A percentile compares a stretch with the other conserved stretches of the same genome.
These are phyloP conservation scores for Hyparrhenia diplandra DNA, from an alignment of 176 grass and related monocot species.

Conservation along the genomic window DNA sequence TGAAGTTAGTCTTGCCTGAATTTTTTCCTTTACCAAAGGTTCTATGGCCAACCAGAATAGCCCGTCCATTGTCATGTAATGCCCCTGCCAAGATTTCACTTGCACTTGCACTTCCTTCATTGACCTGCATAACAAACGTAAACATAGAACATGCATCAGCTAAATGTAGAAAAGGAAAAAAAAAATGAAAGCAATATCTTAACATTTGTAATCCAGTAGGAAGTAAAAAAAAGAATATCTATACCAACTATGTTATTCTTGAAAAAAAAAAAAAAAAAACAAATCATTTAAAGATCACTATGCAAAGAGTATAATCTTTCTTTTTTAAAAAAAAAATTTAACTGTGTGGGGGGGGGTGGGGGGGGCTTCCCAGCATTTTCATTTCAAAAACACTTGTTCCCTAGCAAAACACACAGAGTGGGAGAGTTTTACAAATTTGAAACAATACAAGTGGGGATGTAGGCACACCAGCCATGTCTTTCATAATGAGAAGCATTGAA, in stretches of 20 bases:
- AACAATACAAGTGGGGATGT: too few species aligned
- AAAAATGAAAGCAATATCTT: not conserved
- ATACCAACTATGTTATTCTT: not conserved
- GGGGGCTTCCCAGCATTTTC: too few species aligned
- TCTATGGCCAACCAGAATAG: slow-evolving; percentile 78
- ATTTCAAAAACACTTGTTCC: too few species aligned
- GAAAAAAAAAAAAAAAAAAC: not conserved
- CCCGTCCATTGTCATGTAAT: slow-evolving; percentile 90
- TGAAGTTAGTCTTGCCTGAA: slow-evolving; percentile 50
- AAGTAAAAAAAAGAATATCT: not conserved
- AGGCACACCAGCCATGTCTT: too few species aligned
- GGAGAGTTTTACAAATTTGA: too few species aligned
- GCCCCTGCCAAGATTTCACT: slow-evolving; percentile 97
- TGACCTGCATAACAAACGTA: slow-evolving; percentile 49
- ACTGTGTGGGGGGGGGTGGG: too few species aligned
- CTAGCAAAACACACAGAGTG: too few species aligned
- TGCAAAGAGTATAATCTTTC: not conserved
- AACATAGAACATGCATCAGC: not conserved
- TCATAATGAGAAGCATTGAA: not conserved
- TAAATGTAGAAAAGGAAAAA: not conserved
- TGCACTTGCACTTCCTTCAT: slow-evolving; percentile 87
- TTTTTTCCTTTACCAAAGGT: slow-evolving; percentile 99
- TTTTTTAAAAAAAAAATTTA: too few species aligned
- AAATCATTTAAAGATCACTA: not conserved
- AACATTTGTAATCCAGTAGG: not conserved